Evolutionary conservation across 2,329 filamentous ascomycete species (phyloP).

Genomic region (Herpotrichia juniperi): DNA sequence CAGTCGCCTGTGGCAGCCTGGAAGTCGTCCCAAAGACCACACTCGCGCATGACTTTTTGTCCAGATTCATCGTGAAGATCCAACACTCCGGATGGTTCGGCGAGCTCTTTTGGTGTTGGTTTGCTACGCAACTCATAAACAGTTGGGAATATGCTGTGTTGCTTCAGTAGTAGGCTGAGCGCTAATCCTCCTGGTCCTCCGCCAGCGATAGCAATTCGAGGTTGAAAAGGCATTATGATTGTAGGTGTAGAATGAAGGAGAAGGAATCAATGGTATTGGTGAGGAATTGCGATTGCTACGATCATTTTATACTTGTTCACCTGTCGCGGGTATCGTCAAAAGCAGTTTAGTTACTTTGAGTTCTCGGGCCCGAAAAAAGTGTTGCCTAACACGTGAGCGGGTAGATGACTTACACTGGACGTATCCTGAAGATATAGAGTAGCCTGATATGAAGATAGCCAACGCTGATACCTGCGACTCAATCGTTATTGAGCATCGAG

Average conservation of each 20-base stretch:
- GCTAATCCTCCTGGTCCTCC: constrained; percentile 50
- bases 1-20: constrained; percentile 28
- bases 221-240: constrained; percentile 9
- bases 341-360: too few species aligned
- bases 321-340: too few species aligned
- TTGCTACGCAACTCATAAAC: constrained; percentile 50
- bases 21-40: constrained; percentile 56
- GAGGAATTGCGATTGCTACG: too few species aligned
- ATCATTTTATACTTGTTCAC: too few species aligned
- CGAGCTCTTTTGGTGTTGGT: constrained; percentile 36
- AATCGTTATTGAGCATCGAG: too few species aligned
- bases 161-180: constrained; percentile 57
- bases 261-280: too few species aligned
- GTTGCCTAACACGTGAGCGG: too few species aligned
- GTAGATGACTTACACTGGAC: too few species aligned
- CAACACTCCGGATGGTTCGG: constrained; percentile 57
- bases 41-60: constrained; percentile 55
- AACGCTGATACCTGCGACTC: too few species aligned
- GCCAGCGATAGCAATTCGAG: constrained; percentile 37
- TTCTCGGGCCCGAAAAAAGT: too few species aligned
- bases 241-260: neutral
- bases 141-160: constrained; percentile 49
- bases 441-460: too few species aligned
- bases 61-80: constrained; percentile 59
- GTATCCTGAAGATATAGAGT: too few species aligned